A percentile compares a stretch with the other conserved stretches of the same genome.
Conservation (phyloP, 441 rosid species). For the Sinapis alba region DNA sequence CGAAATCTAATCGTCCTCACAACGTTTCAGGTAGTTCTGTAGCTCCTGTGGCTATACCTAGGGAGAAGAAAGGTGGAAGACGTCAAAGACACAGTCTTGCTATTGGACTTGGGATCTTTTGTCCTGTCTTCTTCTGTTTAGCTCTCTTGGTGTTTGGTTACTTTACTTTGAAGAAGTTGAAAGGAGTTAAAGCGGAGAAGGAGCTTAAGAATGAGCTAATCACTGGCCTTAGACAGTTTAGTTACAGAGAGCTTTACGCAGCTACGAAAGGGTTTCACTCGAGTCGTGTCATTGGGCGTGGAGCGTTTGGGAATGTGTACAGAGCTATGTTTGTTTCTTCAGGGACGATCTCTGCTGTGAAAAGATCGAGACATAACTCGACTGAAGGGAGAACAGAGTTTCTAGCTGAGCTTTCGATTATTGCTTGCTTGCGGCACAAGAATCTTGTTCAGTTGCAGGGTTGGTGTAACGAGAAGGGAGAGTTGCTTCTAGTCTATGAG, state of each 20-base stretch:
- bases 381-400: slow-evolving; percentile 89
- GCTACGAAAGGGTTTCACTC: slow-evolving; percentile 90
- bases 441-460: slow-evolving; percentile 86
- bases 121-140: slow-evolving; percentile 72
- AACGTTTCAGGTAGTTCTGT: slow-evolving; percentile 75
- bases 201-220: slow-evolving; percentile 67
- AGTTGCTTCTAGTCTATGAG: slow-evolving; percentile 85
- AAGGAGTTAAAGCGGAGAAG: slow-evolving; percentile 49
- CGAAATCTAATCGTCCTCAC: slow-evolving; percentile 57
- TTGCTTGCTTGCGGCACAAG: slow-evolving; percentile 92
- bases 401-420: slow-evolving; percentile 76
- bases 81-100: slow-evolving; percentile 46
- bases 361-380: slow-evolving; percentile 76
- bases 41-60: slow-evolving; percentile 47
- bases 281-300: slow-evolving; percentile 76
- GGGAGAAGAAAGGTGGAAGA: slow-evolving; percentile 21
- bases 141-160: slow-evolving; percentile 66
- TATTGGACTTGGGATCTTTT: slow-evolving; percentile 73
- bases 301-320: slow-evolving; percentile 91
- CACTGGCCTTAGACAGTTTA: slow-evolving; percentile 71
- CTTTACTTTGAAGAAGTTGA: slow-evolving; percentile 69
- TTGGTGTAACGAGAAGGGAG: slow-evolving; percentile 90
- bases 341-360: slow-evolving; percentile 74
- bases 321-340: slow-evolving; percentile 63
- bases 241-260: slow-evolving; percentile 65